These are phyloP conservation scores for Castanea crenata DNA, from an alignment of 306 rosid species.

Conservation along the genomic window DNA sequence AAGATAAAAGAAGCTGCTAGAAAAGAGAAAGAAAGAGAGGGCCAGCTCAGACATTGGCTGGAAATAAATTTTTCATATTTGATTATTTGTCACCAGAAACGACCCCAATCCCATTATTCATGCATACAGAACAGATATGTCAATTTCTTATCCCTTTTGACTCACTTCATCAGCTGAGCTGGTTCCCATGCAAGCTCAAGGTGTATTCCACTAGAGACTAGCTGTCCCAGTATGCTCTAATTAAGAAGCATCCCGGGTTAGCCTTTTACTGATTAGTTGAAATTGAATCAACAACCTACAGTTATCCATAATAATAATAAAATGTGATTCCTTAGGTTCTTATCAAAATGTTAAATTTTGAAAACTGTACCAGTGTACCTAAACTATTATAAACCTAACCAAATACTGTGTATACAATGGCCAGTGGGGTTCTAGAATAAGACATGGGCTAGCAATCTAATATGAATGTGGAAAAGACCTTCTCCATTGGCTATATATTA, in stretches of 20 bases:
- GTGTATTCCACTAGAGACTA: background rate
- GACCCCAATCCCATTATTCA: background rate
- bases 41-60: conserved; percentile 6
- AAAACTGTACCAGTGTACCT: too few species aligned
- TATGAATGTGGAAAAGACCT: too few species aligned
- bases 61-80: background rate
- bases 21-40: background rate
- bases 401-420: too few species aligned
- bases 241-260: background rate
- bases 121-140: background rate
- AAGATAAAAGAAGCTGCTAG: conserved; percentile 1
- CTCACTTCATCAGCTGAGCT: background rate
- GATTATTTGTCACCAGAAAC: background rate
- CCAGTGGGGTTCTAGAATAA: too few species aligned
- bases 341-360: too few species aligned
- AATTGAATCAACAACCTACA: background rate
- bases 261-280: too few species aligned
- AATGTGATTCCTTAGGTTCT: too few species aligned
- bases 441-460: too few species aligned
- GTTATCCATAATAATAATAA: background rate
- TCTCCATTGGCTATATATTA: too few species aligned
- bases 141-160: background rate
- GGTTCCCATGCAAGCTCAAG: background rate
- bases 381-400: too few species aligned
- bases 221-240: background rate